Evolutionary conservation across 2,329 filamentous ascomycete genomes (phyloP), one percentile per base, ranked within the genome.

Genomic region (Beauveria rudraprayagi): DNA sequence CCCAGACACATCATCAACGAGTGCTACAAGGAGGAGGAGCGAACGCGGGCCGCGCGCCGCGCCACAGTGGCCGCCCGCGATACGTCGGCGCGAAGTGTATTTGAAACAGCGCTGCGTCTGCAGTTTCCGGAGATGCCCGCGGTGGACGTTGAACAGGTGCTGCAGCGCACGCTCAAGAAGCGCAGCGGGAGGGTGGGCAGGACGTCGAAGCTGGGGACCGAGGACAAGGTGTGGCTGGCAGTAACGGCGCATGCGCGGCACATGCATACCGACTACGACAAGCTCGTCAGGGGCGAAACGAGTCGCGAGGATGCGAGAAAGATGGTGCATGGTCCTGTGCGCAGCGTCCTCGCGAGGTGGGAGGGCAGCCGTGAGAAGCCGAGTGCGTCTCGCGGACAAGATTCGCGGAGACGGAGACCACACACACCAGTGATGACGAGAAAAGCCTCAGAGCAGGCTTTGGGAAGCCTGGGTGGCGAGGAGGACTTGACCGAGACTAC

Each of bases 201-300:
- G 56, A 77, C 75, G 1, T 68, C 67, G 2, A 76, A 63, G 50
- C 66, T 80, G 6, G 67, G 68, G 0, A 51, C 79, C 41, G 67
- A 70, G 7, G 66, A 72, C 16, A 80, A 75, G 64, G 78, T 76
- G 5, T 65, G 68, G 51, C 71, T 81, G 26, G 81, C 78, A 2
- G 78, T 82, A 14, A 68, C 74, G 24, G 80, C 81, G 3, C 77
- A 82, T 63, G 73, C 80, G 5, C 72, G 81, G 7, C 80, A 83
- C 65, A 64, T 61, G 3, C 73, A 80, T 50, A 83, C 80, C 0
- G 65, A 70, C 1, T 83, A 83, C 61, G 78, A 83, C 16, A 48
- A 56, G 41, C 63, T 78, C 47, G 62, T 80, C 60, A 62, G 61
- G 17, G 50, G 30, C 26, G 24, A 54, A 24, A 24, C 24, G 10